These are phyloP conservation scores for Strigomonas galati DNA, from an alignment of 208 protist species.

Conservation along the genomic window DNA sequence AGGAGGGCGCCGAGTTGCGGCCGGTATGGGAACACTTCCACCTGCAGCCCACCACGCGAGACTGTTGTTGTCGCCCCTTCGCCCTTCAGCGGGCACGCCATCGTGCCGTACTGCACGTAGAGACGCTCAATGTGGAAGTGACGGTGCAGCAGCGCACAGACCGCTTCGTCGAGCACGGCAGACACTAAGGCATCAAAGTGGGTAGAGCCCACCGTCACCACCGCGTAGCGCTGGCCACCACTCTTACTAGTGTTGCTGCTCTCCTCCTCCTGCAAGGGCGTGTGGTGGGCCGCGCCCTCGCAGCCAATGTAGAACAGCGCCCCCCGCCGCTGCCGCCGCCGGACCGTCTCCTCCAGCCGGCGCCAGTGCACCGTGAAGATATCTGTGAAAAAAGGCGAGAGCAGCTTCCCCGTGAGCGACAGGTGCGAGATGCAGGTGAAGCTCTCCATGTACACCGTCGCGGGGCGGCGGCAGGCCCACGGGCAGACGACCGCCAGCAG, in stretches of 20 bases:
- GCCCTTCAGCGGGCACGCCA: constrained; percentile 6
- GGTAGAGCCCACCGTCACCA: constrained; percentile 90
- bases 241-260: background rate
- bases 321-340: constrained; percentile 21
- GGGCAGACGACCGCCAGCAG: constrained; percentile 44
- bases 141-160: constrained; percentile 33
- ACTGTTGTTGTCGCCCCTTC: background rate
- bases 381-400: constrained; percentile 69
- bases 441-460: constrained; percentile 84
- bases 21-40: constrained; percentile 77
- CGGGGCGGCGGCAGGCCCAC: constrained; percentile 41
- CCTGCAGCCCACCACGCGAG: constrained; percentile 11
- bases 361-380: constrained; percentile 83
- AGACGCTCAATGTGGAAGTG: constrained; percentile 51
- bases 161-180: constrained; percentile 31
- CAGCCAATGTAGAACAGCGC: constrained; percentile 35
- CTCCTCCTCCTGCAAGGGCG: background rate
- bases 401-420: constrained; percentile 70
- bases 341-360: constrained; percentile 30
- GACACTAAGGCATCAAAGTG: constrained; percentile 68
- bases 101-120: constrained; percentile 76
- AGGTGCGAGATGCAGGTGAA: constrained; percentile 84
- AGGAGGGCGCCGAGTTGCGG: constrained; percentile 53
- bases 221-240: constrained; percentile 32
- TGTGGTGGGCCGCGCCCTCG: background rate